Conservation (phyloP, 371 early-diverging fungal genomes). For the Batrachochytrium dendrobatidis region DNA sequence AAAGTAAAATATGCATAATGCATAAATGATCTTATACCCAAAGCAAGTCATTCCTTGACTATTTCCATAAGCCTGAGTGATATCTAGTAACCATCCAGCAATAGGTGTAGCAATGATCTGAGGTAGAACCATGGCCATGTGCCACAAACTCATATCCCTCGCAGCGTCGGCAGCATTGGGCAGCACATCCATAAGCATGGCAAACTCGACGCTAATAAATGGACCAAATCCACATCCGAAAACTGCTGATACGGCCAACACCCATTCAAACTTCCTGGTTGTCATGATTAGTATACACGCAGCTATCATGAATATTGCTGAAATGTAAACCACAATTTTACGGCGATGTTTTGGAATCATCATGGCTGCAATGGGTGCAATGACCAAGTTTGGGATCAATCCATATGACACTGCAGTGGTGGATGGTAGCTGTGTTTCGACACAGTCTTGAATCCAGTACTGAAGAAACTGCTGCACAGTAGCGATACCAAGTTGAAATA, state of each 20-base stretch:
- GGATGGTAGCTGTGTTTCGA: conserved; percentile 14
- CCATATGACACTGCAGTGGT: conserved; percentile 34
- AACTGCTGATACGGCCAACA: conserved; percentile 21
- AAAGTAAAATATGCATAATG: conserved; percentile 25
- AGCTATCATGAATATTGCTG: conserved; percentile 20
- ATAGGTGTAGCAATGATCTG: conserved; percentile 32
- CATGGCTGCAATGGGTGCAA: conserved; percentile 29
- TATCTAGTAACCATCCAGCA: conserved; percentile 30
- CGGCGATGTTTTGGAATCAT: conserved; percentile 19
- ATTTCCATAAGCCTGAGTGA: conserved; percentile 16
- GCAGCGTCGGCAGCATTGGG: conserved; percentile 25
- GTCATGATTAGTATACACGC: conserved; percentile 22
- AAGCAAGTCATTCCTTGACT: conserved; percentile 17
- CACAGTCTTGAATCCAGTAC: conserved; percentile 36
- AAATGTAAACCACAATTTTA: conserved; percentile 27
- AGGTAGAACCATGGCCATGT: conserved; percentile 27
- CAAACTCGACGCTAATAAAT: conserved; percentile 29
- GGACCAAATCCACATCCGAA: conserved; percentile 36
- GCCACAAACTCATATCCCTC: conserved; percentile 37
- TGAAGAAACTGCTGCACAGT: conserved; percentile 37
- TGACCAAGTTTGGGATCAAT: conserved; percentile 28
- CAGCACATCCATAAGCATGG: conserved; percentile 38
- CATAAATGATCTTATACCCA: conserved; percentile 32
- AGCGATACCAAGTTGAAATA: conserved; percentile 39
- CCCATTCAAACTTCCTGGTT: conserved; percentile 15